Conservation (phyloP, 2,329 filamentous ascomycete genomes). For the Elsinoe ampelina region DNA sequence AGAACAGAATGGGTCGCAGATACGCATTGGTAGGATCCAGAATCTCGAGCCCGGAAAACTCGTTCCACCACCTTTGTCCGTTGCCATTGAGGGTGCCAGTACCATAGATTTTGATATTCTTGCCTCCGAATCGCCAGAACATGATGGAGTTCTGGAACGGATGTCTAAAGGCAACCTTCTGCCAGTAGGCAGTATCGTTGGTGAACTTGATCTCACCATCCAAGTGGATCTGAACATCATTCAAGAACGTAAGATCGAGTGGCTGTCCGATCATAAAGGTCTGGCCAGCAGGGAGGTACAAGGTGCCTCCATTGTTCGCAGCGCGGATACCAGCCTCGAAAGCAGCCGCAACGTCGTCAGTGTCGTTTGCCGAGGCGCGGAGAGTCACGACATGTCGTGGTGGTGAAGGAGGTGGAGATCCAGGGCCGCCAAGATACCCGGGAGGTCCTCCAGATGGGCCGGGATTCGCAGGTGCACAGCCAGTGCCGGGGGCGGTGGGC, state of each 20-base stretch:
- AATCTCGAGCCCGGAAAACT: conserved; percentile 3
- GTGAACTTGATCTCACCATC: conserved; percentile 49
- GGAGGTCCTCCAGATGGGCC: background rate
- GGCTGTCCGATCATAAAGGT: conserved; percentile 51
- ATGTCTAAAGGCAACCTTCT: conserved; percentile 43
- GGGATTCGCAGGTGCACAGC: background rate
- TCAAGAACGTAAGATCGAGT: conserved; percentile 48
- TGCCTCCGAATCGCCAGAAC: conserved; percentile 56
- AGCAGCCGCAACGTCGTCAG: conserved; percentile 48
- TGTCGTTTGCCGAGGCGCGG: conserved; percentile 43
- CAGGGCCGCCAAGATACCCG: conserved; percentile 10
- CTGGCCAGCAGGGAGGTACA: conserved; percentile 45
- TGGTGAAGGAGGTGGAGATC: conserved; percentile 14
- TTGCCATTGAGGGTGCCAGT: conserved; percentile 49
- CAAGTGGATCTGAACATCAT: conserved; percentile 49
- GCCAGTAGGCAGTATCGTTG: conserved; percentile 40
- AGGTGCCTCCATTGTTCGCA: conserved; percentile 50
- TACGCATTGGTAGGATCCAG: conserved; percentile 42
- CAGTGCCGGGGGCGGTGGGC: background rate
- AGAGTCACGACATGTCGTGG: conserved; percentile 42
- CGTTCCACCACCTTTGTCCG: conserved; percentile 41
- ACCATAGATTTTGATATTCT: conserved; percentile 52
- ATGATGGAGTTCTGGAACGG: conserved; percentile 48
- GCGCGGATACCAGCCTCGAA: conserved; percentile 46
- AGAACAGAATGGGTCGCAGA: conserved; percentile 51